phyloP scores from a whole-genome alignment of 148 eudicot genomes.

The Pharnaceum exiguum region DNA sequence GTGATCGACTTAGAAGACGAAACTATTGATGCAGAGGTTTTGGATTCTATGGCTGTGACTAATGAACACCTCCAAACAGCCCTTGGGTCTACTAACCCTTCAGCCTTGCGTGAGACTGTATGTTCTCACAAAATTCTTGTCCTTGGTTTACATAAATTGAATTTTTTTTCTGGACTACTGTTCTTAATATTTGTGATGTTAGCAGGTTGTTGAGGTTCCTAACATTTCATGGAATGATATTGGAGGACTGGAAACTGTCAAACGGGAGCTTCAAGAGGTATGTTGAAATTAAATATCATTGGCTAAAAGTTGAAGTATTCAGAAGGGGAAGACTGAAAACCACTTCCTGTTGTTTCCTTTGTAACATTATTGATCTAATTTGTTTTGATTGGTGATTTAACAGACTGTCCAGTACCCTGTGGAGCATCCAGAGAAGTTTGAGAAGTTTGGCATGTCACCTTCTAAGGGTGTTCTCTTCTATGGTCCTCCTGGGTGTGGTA shows the following conservation, averaged over 20 bases:
- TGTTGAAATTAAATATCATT: too few species aligned
- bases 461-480: constrained; percentile 75
- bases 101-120: constrained; percentile 79
- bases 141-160: background rate
- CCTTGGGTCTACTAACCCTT: constrained; percentile 65
- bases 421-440: constrained; percentile 83
- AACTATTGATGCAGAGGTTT: constrained; percentile 64
- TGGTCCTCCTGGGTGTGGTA: constrained; percentile 87
- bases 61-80: constrained; percentile 67
- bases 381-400: background rate
- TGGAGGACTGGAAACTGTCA: constrained; percentile 77
- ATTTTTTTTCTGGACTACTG: background rate
- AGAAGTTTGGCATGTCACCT: constrained; percentile 85
- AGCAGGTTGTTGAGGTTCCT: constrained; percentile 67
- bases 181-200: background rate
- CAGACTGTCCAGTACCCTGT: constrained; percentile 85
- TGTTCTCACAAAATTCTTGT: constrained; percentile 4
- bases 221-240: constrained; percentile 60
- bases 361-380: background rate
- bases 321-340: too few species aligned
- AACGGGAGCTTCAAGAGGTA: constrained; percentile 85
- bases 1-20: constrained; percentile 77
- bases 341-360: background rate
- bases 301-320: too few species aligned
- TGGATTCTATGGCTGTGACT: constrained; percentile 70